A percentile compares a stretch with the other conserved stretches of the same genome.
phyloP scores from a whole-genome alignment of 495 filamentous ascomycete species.

The Xylaria scruposa region DNA sequence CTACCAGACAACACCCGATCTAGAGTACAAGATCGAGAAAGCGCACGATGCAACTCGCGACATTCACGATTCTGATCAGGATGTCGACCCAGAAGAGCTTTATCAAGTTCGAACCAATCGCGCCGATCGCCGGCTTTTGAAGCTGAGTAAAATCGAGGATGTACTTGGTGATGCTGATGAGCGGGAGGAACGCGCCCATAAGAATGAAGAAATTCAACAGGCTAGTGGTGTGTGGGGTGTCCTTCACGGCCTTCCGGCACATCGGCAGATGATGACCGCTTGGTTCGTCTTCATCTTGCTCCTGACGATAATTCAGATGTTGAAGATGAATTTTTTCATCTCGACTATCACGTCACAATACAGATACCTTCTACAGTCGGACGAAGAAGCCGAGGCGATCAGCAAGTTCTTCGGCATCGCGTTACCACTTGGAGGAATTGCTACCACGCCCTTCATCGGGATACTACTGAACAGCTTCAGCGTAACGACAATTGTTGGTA shows the following conservation, averaged over 20 bases:
- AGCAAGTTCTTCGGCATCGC: constrained; percentile 61
- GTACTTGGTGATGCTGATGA: constrained; percentile 50
- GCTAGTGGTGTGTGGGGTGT: constrained; percentile 59
- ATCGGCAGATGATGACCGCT: constrained; percentile 52
- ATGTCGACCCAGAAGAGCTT: constrained; percentile 39
- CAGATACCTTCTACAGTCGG: constrained; percentile 47
- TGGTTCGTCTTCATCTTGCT: constrained; percentile 59
- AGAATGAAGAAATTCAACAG: constrained; percentile 61
- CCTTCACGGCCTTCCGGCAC: constrained; percentile 54
- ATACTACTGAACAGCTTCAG: constrained; percentile 57
- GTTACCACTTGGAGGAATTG: constrained; percentile 57
- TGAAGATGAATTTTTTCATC: constrained; percentile 62
- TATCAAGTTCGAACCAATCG: constrained; percentile 46
- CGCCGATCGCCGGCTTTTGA: constrained; percentile 36
- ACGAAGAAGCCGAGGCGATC: constrained; percentile 47
- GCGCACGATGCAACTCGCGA: constrained; percentile 39
- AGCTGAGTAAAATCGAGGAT: constrained; percentile 50
- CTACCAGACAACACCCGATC: constrained; percentile 65
- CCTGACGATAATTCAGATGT: constrained; percentile 60
- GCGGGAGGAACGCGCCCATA: constrained; percentile 54
- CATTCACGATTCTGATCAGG: constrained; percentile 49
- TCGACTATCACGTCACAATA: constrained; percentile 59
- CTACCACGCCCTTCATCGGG: constrained; percentile 58
- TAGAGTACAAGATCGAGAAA: constrained; percentile 54
- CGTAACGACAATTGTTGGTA: constrained; percentile 47